Evolutionary conservation across 768 basidiomycete species (phyloP), one percentile per base, ranked within the genome.

Genomic region (Hericium erinaceus): DNA sequence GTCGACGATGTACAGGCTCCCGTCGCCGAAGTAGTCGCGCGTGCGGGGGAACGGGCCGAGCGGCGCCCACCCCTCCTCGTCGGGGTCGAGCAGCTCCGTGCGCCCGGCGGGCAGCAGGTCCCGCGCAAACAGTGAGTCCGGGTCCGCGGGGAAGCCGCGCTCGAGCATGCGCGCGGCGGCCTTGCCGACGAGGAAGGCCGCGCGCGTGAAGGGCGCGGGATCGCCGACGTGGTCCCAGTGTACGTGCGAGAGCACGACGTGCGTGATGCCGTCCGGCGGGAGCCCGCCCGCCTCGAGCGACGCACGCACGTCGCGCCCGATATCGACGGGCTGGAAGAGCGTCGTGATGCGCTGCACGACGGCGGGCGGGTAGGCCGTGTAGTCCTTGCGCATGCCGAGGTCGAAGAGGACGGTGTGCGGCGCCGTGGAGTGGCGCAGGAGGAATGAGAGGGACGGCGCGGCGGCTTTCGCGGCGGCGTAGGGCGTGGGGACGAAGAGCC

Each of bases 171-270:
- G 28, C 4, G 24, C 48, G 22, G 57, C 12, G 46, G 39, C 63
- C 2, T 16, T 49, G 28, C 61, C 54, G 26, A 60, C 38, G 54
- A 64, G 24, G 55, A 64, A 61, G 11, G 15, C 5, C 13, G 63
- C 54, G 33, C 41, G 51, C 37, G 58, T 39, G 52, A 64, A 64
- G 22, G 48, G 53, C 33, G 55, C 15, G n/a, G 58, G 53, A 18
- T 62, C 57, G 48, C 61, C 63, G 53, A 62, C 56, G 39, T 58
- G 57, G 53, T 61, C 51, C 48, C 51, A 64, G 48, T 64, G 57
- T 4, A 61, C 39, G 52, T 61, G 62, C 22, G 54, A 56, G n/a
- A 58, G 33, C 24, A 56, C n/a, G 38, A 59, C 51, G 22, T 52
- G 46, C 13, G 37, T 39, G 28, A 64, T 38, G 7, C 48, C 20